Percentiles rank a stretch among this genome's conserved stretches.
Conservation (phyloP, 2,329 filamentous ascomycete genomes). For the Bipolaris sorokiniana region DNA sequence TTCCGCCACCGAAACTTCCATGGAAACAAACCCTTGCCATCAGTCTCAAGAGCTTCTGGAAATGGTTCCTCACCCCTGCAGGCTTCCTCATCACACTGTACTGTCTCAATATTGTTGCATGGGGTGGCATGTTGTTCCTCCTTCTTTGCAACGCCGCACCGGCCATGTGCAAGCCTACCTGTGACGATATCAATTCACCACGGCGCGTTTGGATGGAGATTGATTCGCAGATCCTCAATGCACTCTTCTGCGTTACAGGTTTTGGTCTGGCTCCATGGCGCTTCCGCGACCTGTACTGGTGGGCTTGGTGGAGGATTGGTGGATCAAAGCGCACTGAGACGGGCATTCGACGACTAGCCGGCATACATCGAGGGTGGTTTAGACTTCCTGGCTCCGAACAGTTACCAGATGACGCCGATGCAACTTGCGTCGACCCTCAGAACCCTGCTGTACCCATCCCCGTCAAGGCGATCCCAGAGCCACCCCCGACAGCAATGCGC, state of each 20-base stretch:
- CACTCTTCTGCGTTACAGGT: slow-evolving; percentile 83
- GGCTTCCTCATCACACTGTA: slow-evolving; percentile 82
- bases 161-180: slow-evolving; percentile 74
- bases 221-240: slow-evolving; percentile 82
- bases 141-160: slow-evolving; percentile 77
- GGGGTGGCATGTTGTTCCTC: slow-evolving; percentile 90
- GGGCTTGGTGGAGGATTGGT: slow-evolving; percentile 66
- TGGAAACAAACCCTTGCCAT: slow-evolving; percentile 65
- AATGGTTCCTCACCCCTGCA: slow-evolving; percentile 74
- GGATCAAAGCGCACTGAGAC: slow-evolving; percentile 53
- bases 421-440: slow-evolving; percentile 38
- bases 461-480: slow-evolving; percentile 64
- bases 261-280: slow-evolving; percentile 87
- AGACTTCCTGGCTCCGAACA: slow-evolving; percentile 70
- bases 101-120: slow-evolving; percentile 81
- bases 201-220: slow-evolving; percentile 86
- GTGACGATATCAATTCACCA: slow-evolving; percentile 75
- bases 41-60: slow-evolving; percentile 68
- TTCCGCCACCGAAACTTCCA: slow-evolving; percentile 54
- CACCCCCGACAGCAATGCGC: slow-evolving; percentile 73
- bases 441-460: slow-evolving; percentile 67
- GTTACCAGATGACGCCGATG: slow-evolving; percentile 49
- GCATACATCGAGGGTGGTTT: slow-evolving; percentile 78
- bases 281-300: slow-evolving; percentile 77
- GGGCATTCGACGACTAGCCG: slow-evolving; percentile 72